phyloP scores from a whole-genome alignment of 331 rosid species.

The Telfairia occidentalis region DNA sequence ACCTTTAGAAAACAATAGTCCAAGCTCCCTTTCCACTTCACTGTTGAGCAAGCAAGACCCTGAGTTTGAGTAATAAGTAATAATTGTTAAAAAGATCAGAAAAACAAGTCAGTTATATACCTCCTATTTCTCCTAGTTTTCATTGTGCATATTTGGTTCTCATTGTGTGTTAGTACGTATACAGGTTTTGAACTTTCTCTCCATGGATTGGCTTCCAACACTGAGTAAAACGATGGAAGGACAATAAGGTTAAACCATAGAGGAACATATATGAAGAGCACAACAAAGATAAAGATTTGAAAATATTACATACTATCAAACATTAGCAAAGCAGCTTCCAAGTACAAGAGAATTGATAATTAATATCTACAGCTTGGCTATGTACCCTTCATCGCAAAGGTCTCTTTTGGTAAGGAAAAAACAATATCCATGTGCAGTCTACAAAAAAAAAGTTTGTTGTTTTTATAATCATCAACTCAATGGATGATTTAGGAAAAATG shows the following conservation, averaged over 20 bases:
- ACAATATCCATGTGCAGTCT: not conserved
- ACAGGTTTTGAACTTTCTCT: conserved; percentile 88
- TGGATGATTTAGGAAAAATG: too few species aligned
- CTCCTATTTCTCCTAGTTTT: conserved; percentile 84
- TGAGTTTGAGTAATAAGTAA: conserved; percentile 8
- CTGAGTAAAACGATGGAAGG: conserved; percentile 26
- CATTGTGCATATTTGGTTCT: conserved; percentile 90
- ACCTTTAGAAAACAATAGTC: conserved; percentile 75
- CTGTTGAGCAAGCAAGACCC: conserved; percentile 26
- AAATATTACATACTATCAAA: not conserved
- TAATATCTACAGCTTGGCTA: not conserved
- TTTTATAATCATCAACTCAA: too few species aligned
- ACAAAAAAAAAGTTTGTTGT: too few species aligned
- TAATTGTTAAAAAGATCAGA: conserved; percentile 2
- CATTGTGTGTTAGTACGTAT: conserved; percentile 74
- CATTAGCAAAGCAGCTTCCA: not conserved
- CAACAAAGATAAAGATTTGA: not conserved
- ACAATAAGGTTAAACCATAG: not conserved
- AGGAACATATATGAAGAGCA: not conserved
- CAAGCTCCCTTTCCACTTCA: conserved; percentile 91
- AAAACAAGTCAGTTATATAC: conserved; percentile 22
- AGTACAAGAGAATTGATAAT: not conserved
- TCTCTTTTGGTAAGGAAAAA: not conserved
- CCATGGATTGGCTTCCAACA: conserved; percentile 91
- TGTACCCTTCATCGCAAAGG: not conserved